Evolutionary conservation across 2,329 filamentous ascomycete species (phyloP).

Genomic region (Cordyceps fumosorosea): DNA sequence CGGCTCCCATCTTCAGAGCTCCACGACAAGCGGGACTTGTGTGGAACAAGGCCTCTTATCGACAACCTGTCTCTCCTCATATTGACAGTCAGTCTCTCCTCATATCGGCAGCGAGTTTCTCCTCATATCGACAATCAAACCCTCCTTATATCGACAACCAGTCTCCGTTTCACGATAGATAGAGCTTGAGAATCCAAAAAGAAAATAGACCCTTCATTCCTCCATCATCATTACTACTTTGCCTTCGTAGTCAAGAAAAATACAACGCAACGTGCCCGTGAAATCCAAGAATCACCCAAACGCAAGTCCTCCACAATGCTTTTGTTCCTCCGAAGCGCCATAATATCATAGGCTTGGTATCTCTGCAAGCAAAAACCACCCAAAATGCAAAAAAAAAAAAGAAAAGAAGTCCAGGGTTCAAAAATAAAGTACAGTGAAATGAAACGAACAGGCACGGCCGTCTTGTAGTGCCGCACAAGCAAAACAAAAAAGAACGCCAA

Average conservation of each 20-base stretch:
- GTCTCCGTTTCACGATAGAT: not conserved
- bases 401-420: not conserved
- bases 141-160: not conserved
- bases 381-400: not conserved
- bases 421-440: not conserved
- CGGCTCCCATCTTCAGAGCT: too few species aligned
- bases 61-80: too few species aligned
- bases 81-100: too few species aligned
- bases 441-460: not conserved
- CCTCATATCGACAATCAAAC: too few species aligned
- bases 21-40: too few species aligned
- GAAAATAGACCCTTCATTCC: not conserved
- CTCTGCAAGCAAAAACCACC: constrained; percentile 1
- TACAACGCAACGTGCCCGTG: not conserved
- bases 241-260: not conserved
- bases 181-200: not conserved
- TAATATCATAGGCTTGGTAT: constrained; percentile 6
- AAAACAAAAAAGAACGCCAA: not conserved
- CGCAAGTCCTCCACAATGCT: not conserved
- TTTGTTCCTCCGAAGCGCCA: constrained; percentile 1
- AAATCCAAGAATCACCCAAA: not conserved
- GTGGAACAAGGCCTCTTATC: too few species aligned
- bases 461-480: not conserved
- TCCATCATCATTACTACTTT: not conserved
- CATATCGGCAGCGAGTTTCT: too few species aligned